These are phyloP conservation scores for Parmelia sp. DNA, from an alignment of 495 filamentous ascomycete genomes.

Conservation along the genomic window DNA sequence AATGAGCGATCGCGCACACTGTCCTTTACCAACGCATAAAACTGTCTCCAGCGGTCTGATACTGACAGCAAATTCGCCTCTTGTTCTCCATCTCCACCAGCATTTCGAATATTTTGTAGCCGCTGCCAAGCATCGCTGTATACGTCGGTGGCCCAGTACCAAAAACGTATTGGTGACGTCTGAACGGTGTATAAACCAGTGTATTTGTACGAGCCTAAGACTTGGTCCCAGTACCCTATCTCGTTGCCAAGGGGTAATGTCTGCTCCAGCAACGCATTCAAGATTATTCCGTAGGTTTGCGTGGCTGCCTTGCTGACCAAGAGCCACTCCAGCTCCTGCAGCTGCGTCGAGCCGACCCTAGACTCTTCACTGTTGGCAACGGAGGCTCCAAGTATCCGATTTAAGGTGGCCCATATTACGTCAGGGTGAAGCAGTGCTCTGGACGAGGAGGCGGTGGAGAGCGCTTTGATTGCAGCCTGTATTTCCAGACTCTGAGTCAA, in stretches of 20 bases:
- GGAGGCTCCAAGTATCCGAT: slow-evolving; percentile 43
- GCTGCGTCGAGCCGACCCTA: slow-evolving; percentile 38
- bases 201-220: slow-evolving; percentile 63
- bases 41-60: slow-evolving; percentile 59
- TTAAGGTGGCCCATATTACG: slow-evolving; percentile 53
- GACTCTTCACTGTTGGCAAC: slow-evolving; percentile 23
- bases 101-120: slow-evolving; percentile 33
- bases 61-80: slow-evolving; percentile 27
- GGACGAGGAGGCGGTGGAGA: slow-evolving; percentile 60
- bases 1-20: slow-evolving; percentile 60
- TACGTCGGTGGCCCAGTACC: slow-evolving; percentile 56
- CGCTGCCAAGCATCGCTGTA: slow-evolving; percentile 48
- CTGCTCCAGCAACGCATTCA: slow-evolving; percentile 67
- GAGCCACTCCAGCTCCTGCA: slow-evolving; percentile 79
- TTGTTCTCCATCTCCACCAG: slow-evolving; percentile 17
- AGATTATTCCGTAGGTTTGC: slow-evolving; percentile 71
- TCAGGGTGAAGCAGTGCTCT: slow-evolving; percentile 44
- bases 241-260: slow-evolving; percentile 77
- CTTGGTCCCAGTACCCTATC: slow-evolving; percentile 87
- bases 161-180: slow-evolving; percentile 67
- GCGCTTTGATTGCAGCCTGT: slow-evolving; percentile 56
- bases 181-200: slow-evolving; percentile 75
- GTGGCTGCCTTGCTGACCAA: slow-evolving; percentile 78
- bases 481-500: slow-evolving; percentile 36
- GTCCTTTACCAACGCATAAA: slow-evolving; percentile 72